Base-by-base conservation (phyloP, 495 filamentous ascomycete genomes). In the Xeromyces bisporus region DNA sequence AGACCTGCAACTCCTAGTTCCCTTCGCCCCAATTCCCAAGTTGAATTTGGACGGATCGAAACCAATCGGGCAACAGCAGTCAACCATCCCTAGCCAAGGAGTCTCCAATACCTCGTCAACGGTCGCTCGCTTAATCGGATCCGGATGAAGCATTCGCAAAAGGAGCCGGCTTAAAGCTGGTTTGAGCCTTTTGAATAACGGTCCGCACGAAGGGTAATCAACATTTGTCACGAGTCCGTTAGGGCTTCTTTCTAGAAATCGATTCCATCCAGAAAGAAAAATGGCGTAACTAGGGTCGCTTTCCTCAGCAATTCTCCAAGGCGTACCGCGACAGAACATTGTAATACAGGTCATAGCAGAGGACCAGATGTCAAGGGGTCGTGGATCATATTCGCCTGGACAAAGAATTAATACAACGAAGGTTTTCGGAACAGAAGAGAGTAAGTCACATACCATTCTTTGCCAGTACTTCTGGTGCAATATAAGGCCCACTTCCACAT, bases 361-460 rank as follows among this genome's bases (percentile, higher is more conserved):
- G 29, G 74, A 77, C 80, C 80, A 87, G 13, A 85, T 71, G 40
- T 87, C 80, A 15, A 83, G 50, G 2, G 70, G 62, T 18, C 80
- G 69, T 6, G 80, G 73, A 49, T 87, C 80, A 50, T 87, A 87
- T 3, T 69, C 52, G 12, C 53, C 58, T 65, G n/a, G n/a, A n/a
- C 34, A 13, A n/a, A 23, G 42, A 30, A 34, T 39, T 13, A 34
- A 12, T 29, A 18, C 23, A 11, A 1, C n/a, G 15, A 23, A 29
- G 26, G 17, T 21, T 2, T 27, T 14, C 14, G 16, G n/a, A 15
- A 9, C 4, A 14, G 13, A 28, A 14, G 5, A 6, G 7, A 38
- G 30, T 15, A 20, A 30, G n/a, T 21, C 15, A 37, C 32, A 23
- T 41, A 65, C 65, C 63, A 31, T 62, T 51, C 60, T 75, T 77